Conservation (phyloP, 495 filamentous ascomycete species). For the Halenospora varia region DNA sequence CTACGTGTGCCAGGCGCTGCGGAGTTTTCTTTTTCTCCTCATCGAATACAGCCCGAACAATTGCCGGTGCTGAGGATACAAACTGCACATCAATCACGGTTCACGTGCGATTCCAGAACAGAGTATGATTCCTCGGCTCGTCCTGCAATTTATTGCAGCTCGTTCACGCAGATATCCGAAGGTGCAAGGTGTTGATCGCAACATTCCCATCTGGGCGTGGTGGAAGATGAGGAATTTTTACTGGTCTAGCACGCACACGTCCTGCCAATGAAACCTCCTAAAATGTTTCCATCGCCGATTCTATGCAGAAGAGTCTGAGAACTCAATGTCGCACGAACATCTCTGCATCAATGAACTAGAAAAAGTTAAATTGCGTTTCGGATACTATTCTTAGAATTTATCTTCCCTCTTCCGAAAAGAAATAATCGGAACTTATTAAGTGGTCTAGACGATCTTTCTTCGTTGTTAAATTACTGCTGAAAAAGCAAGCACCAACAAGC, state of each 20-base stretch:
- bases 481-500: not conserved
- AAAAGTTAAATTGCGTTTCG: not conserved
- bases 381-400: not conserved
- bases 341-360: too few relatives aligned
- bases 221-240: too few relatives aligned
- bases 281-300: not conserved
- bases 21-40: not conserved
- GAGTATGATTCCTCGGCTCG: not conserved
- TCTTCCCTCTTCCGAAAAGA: not conserved
- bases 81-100: not conserved
- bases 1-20: not conserved
- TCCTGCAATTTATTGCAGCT: too few relatives aligned
- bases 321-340: not conserved
- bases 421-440: not conserved
- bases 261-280: not conserved
- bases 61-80: too few relatives aligned
- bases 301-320: slow-evolving; percentile 2
- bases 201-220: not conserved
- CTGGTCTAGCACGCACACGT: not conserved
- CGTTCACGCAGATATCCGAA: too few relatives aligned
- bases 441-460: not conserved
- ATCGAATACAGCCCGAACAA: not conserved
- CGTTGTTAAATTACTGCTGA: not conserved
- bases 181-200: not conserved
- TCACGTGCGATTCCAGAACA: not conserved